These are phyloP conservation scores for Sapria himalayana DNA, from an alignment of 345 rosid species.

Conservation along the genomic window DNA sequence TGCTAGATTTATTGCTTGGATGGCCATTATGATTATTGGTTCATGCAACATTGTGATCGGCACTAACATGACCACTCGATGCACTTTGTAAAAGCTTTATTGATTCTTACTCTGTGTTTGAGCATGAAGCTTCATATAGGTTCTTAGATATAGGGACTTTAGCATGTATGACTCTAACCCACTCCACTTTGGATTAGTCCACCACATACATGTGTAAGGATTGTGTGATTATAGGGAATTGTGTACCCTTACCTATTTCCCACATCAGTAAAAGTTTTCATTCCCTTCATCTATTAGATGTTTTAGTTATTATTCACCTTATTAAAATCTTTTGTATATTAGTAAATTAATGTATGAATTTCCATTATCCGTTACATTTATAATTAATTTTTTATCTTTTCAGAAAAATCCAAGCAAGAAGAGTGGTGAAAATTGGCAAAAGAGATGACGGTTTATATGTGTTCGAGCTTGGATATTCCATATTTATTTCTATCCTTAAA, in stretches of 20 bases:
- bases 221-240: conserved; percentile 2
- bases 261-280: neutral
- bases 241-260: conserved; percentile 2
- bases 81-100: conserved; percentile 4
- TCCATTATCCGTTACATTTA: neutral
- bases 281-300: neutral
- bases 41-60: neutral
- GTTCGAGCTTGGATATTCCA: neutral
- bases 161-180: neutral
- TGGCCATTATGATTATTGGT: conserved; percentile 4
- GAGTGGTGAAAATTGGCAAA: neutral
- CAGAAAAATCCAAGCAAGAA: neutral
- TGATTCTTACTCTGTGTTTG: neutral
- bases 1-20: neutral
- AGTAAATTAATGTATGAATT: conserved; percentile 3
- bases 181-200: neutral
- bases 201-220: conserved; percentile 6
- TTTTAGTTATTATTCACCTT: conserved; percentile 5
- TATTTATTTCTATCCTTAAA: conserved; percentile 2
- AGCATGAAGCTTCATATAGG: neutral
- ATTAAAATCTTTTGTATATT: conserved; percentile 7
- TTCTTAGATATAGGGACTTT: neutral
- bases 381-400: neutral
- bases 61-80: neutral
- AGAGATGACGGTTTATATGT: neutral